These are phyloP conservation scores for Neurospora sp. DNA, from an alignment of 495 filamentous ascomycete species.

Conservation along the genomic window DNA sequence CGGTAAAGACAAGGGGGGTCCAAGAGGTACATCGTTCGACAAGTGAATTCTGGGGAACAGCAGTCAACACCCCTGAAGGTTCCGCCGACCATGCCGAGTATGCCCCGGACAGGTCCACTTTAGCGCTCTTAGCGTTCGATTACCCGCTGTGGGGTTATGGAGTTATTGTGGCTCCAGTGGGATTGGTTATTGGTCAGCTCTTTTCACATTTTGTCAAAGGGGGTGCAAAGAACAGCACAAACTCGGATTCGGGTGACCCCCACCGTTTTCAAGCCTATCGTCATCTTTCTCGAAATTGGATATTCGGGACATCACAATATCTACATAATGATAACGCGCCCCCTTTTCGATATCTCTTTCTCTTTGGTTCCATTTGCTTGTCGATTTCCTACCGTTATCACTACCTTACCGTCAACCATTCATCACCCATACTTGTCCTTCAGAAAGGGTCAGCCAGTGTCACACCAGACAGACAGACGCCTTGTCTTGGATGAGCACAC, in stretches of 20 bases:
- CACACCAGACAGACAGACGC: background rate
- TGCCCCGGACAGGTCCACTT: background rate
- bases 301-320: background rate
- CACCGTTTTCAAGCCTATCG: background rate
- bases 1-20: background rate
- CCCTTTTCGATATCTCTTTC: background rate
- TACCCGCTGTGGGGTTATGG: background rate
- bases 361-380: background rate
- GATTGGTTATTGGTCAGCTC: background rate
- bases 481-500: background rate
- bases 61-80: background rate
- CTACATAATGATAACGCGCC: background rate
- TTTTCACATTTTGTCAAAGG: background rate
- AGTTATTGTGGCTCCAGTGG: background rate
- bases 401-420: no score
- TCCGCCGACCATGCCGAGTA: background rate
- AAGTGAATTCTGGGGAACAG: background rate
- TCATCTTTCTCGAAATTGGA: background rate
- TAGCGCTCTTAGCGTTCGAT: background rate
- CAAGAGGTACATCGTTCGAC: background rate
- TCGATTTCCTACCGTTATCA: no score
- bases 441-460: background rate
- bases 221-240: background rate
- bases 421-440: background rate
- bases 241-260: background rate